Evolutionary conservation across 176 grass and related monocot genomes (phyloP), one percentile per base, ranked within the genome.

Genomic region (Eragrostis curvula): DNA sequence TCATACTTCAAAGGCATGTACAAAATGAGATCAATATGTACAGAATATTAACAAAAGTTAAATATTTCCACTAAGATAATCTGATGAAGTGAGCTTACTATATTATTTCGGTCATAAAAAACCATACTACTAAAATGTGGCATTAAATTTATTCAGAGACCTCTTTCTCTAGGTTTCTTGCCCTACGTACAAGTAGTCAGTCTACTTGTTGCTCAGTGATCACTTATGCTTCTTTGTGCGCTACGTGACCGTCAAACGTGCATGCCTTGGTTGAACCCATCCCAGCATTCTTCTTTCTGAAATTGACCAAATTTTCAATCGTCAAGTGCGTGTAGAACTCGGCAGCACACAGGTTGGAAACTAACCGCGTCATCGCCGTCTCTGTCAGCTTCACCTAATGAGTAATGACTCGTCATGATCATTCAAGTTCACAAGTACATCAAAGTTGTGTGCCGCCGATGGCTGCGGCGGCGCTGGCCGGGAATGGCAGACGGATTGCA

Each of bases 401-500:
- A 44, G 55, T 77, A 77, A 82, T 61, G 55, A 44, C 72, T 76
- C 76, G 42, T 63, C 76, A 6, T 2, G 10, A 20, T 7, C 15
- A 24, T 21, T 45, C 65, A 49, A n/a, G 20, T 62, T 74, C 12
- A 62, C 58, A 59, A 24, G 5, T 28, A 53, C 68, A 29, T 55
- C 68, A 30, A 63, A 53, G 18, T 27, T 24, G n/a, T 55, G 59
- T 74, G 70, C 70, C 63, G 45, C 70, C 49, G 45, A 32, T 40
- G 44, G 62, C 46, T 1, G 27, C 25, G 46, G 57, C 41, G 9
- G 17, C 43, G 39, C 32, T 4, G 32, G 57, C 28, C 86, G 80
- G 25, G 86, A 88, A 65, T 48, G 41, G 80, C 80, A 80, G 86
- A 6, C 39, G 27, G 80, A 83, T 73, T 57, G 12, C 66, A 7